Evolutionary conservation across 768 basidiomycete species (phyloP).

Genomic region (Hirschioporus abietinus): DNA sequence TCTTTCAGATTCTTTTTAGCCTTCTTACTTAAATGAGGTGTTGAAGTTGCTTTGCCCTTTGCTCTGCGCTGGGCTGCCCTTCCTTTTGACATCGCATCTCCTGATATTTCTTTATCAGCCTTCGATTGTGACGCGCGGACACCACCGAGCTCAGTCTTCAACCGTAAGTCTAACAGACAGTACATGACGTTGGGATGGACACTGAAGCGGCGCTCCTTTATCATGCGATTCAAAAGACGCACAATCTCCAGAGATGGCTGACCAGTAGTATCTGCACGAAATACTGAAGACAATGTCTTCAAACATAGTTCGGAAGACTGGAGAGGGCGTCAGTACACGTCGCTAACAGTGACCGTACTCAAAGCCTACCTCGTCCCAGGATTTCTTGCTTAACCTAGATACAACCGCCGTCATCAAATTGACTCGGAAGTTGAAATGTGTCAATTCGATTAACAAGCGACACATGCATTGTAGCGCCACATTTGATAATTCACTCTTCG

Average conservation of each 20-base stretch:
- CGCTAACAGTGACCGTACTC: constrained; percentile 10
- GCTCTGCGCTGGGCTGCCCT: constrained; percentile 38
- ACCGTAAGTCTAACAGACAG: constrained; percentile 77
- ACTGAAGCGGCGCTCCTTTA: constrained; percentile 88
- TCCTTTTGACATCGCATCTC: constrained; percentile 35
- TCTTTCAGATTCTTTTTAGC: constrained; percentile 81
- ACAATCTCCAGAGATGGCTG: constrained; percentile 81
- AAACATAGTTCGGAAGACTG: constrained; percentile 87
- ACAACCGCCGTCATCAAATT: constrained; percentile 90
- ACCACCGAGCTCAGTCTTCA: constrained; percentile 75
- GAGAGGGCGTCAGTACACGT: constrained; percentile 14
- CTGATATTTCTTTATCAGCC: constrained; percentile 45
- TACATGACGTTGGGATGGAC: constrained; percentile 86
- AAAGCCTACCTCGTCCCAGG: constrained; percentile 79
- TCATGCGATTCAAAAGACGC: constrained; percentile 89
- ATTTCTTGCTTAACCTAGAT: constrained; percentile 72
- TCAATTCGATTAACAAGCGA: constrained; percentile 71
- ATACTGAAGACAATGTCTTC: constrained; percentile 73
- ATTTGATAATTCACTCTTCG: constrained; percentile 59
- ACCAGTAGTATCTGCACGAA: constrained; percentile 78
- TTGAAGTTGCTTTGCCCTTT: constrained; percentile 55
- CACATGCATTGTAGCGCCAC: constrained; percentile 83
- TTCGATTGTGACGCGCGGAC: constrained; percentile 71
- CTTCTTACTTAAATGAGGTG: constrained; percentile 89
- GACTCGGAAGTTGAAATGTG: constrained; percentile 94